Evolutionary conservation across 1,139 yeast species (phyloP).

Genomic region (Kazachstania sp.): DNA sequence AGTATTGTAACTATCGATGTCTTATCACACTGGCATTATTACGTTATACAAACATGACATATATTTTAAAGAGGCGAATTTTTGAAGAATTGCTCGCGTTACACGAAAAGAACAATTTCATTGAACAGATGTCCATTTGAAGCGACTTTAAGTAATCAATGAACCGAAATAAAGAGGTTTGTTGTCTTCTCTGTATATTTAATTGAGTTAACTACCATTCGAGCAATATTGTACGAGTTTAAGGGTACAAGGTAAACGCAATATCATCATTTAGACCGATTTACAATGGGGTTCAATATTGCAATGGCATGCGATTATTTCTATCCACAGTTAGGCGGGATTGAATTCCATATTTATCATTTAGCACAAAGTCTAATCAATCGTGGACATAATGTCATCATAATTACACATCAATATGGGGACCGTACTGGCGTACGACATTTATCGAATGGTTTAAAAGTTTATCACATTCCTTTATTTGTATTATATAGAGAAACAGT

Average conservation of each 20-base stretch:
- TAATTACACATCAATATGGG: conserved; percentile 84
- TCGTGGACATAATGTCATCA: conserved; percentile 83
- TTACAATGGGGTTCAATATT: conserved; percentile 7
- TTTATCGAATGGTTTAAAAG: conserved; percentile 83
- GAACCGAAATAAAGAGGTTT: no score
- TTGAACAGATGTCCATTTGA: no score
- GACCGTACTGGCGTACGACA: conserved; percentile 73
- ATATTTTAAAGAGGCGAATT: no score
- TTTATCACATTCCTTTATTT: conserved; percentile 79
- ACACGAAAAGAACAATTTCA: no score
- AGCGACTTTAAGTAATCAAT: no score
- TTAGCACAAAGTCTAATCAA: conserved; percentile 66
- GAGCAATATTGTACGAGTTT: no score
- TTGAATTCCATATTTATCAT: conserved; percentile 91
- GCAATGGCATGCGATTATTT: conserved; percentile 95
- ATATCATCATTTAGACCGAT: background rate
- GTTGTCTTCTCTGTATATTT: background rate
- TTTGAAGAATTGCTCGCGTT: no score
- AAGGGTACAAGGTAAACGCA: background rate
- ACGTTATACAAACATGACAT: no score
- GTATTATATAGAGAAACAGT: conserved; percentile 76
- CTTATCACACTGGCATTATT: no score
- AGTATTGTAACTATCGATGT: no score
- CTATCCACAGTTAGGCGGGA: conserved; percentile 98
- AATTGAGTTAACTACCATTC: background rate